Evolutionary conservation across 805 yeast genomes (phyloP), one percentile per base, ranked within the genome.

Genomic region (Ogataea polymorpha): DNA sequence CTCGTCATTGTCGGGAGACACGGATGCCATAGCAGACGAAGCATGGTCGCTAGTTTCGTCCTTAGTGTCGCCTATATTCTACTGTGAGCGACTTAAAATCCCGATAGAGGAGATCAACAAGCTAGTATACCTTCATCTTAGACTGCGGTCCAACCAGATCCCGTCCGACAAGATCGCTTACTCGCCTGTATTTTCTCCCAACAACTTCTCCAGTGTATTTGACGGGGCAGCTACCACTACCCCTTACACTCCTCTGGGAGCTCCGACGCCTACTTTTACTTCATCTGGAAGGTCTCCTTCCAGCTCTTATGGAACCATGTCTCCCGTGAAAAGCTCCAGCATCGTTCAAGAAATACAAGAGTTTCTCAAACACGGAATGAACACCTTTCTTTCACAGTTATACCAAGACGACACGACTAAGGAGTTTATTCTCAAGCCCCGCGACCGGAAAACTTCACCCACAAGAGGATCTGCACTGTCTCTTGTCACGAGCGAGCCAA

Each of bases 81-180:
- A 57, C 37, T 72, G 76, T n/a, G 76, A 71, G 23, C 61, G 64
- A 4, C 49, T 77, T 27, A 63, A 72, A 14, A 70, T 72, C 0
- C 79, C 83, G 0, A 70, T 79, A 3, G 86, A 80, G 47, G 82
- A 79, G 51, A 59, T 75, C 16, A 79, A 77, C 50, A 70, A 67
- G 32, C 58, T 77, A 39, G 72, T 78, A 1, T 58, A 59, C 16
- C 38, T 66, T 8, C 64, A 65, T 45, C 39, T 63, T n/a, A 49
- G 55, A 17, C 45, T 66, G 7, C 46, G 64, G 23, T 39, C 39
- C 17, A 48, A 24, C 23, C 50, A 32, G 44, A 37, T 17, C 7
- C 30, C 37, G 14, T 27, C 35, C 17, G 44, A 34, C 6, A 33
- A 36, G 12, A 13, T 38, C 23, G 30, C 35, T n/a, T 30, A 27